phyloP scores from a whole-genome alignment of 2,329 filamentous ascomycete species.

The Gyromitra esculenta region DNA sequence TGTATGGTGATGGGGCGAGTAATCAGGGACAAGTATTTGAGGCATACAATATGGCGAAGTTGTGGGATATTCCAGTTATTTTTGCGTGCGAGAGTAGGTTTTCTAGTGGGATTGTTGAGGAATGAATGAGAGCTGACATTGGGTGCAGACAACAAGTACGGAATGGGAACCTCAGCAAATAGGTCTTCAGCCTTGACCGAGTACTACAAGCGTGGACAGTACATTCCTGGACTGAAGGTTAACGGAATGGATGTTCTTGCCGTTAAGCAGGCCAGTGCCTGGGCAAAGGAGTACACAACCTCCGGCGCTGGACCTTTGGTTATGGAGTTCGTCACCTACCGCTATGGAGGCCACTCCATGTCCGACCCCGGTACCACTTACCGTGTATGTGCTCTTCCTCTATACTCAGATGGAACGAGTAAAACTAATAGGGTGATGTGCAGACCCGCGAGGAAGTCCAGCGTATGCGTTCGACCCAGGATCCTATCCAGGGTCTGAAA shows the following conservation, averaged over 20 bases:
- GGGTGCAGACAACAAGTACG: slow-evolving; percentile 94
- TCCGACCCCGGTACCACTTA: slow-evolving; percentile 99
- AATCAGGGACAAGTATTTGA: slow-evolving; percentile 99
- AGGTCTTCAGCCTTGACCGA: slow-evolving; percentile 95
- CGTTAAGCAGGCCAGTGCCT: slow-evolving; percentile 93
- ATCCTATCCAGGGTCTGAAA: slow-evolving; percentile 97
- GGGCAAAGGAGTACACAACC: slow-evolving; percentile 87
- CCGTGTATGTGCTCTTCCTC: slow-evolving; percentile 65
- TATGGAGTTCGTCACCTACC: slow-evolving; percentile 98
- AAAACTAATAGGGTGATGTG: slow-evolving; percentile 52
- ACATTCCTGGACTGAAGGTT: slow-evolving; percentile 98
- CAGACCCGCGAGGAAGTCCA: slow-evolving; percentile 96
- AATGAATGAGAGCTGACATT: slow-evolving; percentile 17
- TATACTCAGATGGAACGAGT: neutral
- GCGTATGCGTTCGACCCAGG: slow-evolving; percentile 98
- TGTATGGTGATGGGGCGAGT: slow-evolving; percentile 97
- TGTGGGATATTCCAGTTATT: slow-evolving; percentile 94
- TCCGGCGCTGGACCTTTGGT: slow-evolving; percentile 91
- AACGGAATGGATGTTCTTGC: slow-evolving; percentile 99
- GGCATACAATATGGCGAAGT: slow-evolving; percentile 99
- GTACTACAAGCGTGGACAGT: slow-evolving; percentile 99
- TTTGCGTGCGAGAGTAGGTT: slow-evolving; percentile 96
- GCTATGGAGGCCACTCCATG: slow-evolving; percentile 99
- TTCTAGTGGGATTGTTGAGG: neutral
- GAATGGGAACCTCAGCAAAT: slow-evolving; percentile 96